Evolutionary conservation across 805 yeast species (phyloP).

Genomic region (Lipomyces japonicus): DNA sequence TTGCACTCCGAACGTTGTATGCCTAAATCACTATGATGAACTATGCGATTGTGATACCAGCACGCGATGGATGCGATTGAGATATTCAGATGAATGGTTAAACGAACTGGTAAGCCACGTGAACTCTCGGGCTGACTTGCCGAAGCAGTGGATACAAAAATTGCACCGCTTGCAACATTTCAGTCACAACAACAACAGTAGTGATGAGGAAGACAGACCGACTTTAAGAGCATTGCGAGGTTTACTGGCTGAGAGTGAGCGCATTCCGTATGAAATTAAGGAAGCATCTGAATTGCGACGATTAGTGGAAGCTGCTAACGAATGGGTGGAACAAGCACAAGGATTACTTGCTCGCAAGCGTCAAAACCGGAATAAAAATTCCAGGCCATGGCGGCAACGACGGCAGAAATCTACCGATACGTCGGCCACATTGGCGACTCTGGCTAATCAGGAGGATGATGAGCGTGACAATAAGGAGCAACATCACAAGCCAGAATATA

Average conservation of each 20-base stretch:
- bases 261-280: slow-evolving; percentile 43
- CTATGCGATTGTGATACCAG: slow-evolving; percentile 16
- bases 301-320: slow-evolving; percentile 46
- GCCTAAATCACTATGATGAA: slow-evolving; percentile 23
- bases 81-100: slow-evolving; percentile 53
- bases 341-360: slow-evolving; percentile 50
- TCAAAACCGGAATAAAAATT: slow-evolving; percentile 45
- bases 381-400: slow-evolving; percentile 15
- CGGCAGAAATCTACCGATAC: slow-evolving; percentile 9
- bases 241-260: slow-evolving; percentile 55
- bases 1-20: slow-evolving; percentile 18
- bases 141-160: slow-evolving; percentile 50
- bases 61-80: slow-evolving; percentile 8
- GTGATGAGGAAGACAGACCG: slow-evolving; percentile 43
- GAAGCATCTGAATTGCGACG: slow-evolving; percentile 41
- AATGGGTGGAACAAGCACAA: slow-evolving; percentile 56
- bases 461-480: slow-evolving; percentile 21
- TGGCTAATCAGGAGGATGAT: slow-evolving; percentile 7
- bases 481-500: slow-evolving; percentile 34
- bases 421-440: slow-evolving; percentile 27
- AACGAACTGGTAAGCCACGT: slow-evolving; percentile 40
- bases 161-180: slow-evolving; percentile 19
- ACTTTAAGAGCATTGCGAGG: slow-evolving; percentile 45
- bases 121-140: slow-evolving; percentile 44
- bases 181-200: slow-evolving; percentile 31